Evolutionary conservation across 305 asterid species (phyloP).

Genomic region (Fraxinus dipetala): DNA sequence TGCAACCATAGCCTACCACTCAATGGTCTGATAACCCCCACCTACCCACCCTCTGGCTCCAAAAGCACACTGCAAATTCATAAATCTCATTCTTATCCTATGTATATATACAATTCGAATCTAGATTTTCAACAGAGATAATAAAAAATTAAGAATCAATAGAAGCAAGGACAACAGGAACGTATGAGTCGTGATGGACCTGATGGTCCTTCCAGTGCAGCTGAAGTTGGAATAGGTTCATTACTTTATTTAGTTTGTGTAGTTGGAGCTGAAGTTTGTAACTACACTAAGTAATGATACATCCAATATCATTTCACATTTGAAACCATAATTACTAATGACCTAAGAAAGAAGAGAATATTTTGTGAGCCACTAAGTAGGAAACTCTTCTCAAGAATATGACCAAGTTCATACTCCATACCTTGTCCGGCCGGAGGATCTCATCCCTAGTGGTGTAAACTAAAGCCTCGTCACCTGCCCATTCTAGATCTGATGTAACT

Average conservation of each 20-base stretch:
- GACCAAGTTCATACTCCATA: conserved; percentile 30
- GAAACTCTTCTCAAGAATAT: conserved; percentile 7
- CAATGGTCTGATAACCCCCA: neutral
- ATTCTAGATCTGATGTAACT: conserved; percentile 61
- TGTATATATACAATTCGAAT: neutral
- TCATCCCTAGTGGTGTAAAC: conserved; percentile 87
- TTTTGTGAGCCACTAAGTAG: neutral
- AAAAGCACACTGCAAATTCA: conserved; percentile 4
- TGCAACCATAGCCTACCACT: neutral
- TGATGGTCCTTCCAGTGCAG: neutral
- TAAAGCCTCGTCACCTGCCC: conserved; percentile 87
- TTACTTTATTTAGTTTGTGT: neutral
- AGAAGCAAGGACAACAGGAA: conserved; percentile 8
- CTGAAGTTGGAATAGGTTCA: conserved; percentile 13
- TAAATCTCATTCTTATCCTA: neutral
- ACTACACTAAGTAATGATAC: neutral
- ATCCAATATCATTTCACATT: neutral
- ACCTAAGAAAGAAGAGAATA: conserved; percentile 8
- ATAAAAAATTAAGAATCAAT: neutral
- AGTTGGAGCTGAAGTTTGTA: neutral
- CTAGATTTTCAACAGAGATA: neutral
- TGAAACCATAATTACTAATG: neutral
- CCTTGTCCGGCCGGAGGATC: conserved; percentile 91
- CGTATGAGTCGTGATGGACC: neutral
- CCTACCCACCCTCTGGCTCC: neutral